Conservation (phyloP, 2,329 filamentous ascomycete species). For the Fusarium secorum region DNA sequence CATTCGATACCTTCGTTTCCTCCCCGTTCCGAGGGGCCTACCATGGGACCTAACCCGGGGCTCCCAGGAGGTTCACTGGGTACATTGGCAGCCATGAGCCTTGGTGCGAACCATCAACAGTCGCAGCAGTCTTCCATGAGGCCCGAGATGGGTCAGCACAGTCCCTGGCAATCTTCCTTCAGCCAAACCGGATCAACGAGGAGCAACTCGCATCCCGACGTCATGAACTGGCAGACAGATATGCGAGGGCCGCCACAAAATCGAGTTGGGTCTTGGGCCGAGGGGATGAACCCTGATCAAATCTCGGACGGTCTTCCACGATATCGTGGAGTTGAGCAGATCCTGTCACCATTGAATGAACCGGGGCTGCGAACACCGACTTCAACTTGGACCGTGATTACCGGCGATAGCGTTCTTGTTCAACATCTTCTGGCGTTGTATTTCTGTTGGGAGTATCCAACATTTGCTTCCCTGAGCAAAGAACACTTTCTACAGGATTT, state of each 20-base stretch:
- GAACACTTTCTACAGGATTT: slow-evolving; percentile 76
- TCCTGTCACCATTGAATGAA: slow-evolving; percentile 56
- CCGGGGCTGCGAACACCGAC: slow-evolving; percentile 54
- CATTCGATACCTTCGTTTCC: slow-evolving; percentile 43
- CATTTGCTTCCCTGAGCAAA: slow-evolving; percentile 75
- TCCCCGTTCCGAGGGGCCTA: slow-evolving; percentile 19
- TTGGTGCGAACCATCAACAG: slow-evolving; percentile 43
- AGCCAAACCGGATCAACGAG: slow-evolving; percentile 57
- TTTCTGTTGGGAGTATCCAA: slow-evolving; percentile 80
- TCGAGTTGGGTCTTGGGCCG: slow-evolving; percentile 60
- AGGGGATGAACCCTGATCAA: slow-evolving; percentile 50
- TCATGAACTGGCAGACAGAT: slow-evolving; percentile 57
- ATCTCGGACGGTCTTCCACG: slow-evolving; percentile 44
- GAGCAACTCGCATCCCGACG: slow-evolving; percentile 57
- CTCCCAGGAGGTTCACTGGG: slow-evolving; percentile 43
- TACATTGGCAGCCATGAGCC: slow-evolving; percentile 44
- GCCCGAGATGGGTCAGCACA: slow-evolving; percentile 54
- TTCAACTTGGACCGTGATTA: slow-evolving; percentile 68
- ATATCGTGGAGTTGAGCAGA: slow-evolving; percentile 55
- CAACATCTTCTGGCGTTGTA: slow-evolving; percentile 71
- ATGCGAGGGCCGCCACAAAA: slow-evolving; percentile 51
- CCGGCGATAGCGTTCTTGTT: slow-evolving; percentile 64
- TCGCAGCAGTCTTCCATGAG: slow-evolving; percentile 45
- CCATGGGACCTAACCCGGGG: slow-evolving; percentile 37
- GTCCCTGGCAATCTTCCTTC: slow-evolving; percentile 59